Evolutionary conservation across 2,329 filamentous ascomycete genomes (phyloP), one percentile per base, ranked within the genome.

Genomic region (Acrocalymma vagum): DNA sequence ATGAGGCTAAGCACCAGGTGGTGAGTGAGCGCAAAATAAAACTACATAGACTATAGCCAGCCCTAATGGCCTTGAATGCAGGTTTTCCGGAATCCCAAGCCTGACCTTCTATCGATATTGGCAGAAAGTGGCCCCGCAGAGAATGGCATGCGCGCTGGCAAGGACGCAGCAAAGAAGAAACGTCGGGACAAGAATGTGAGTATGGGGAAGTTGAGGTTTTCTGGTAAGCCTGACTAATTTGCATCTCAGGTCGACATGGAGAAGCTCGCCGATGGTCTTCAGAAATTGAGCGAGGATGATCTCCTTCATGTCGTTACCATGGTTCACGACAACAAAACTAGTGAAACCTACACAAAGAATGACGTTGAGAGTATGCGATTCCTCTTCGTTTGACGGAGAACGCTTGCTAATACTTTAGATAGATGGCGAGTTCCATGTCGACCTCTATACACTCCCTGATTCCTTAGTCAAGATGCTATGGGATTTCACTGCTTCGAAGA

Each of bases 401-500:
- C 13, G 20, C 9, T 16, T 40, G 31, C 55, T 68, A 44, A 64
- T 60, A 33, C 31, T 33, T 62, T 11, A 27, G n/a, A n/a, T 28
- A 89, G 91, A 92, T 64, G 94, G 94, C 63, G 94, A 99, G 74
- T 99, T 99, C 76, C 94, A 96, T 47, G 93, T 99, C 58, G 94
- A 99, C 65, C 81, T 99, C 43, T 97, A 96, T 75, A 97, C 94
- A n/a, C 84, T 99, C 52, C 92, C 94, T 1, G 94, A 97, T 54
- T 74, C 77, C 18, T 80, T 97, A 24, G 87, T 94, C 67, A 95
- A 94, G 72, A 91, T 90, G 84, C 85, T 99, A 45, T 97, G 93
- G 93, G 93, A 96, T 48, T 95, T 94, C 67, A 83, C 83, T 27
- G 51, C 64, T 11, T 48, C 49, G 11, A 67, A 64, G 54, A 58